Conservation (phyloP, 2,329 filamentous ascomycete genomes). For the Fusarium cyanostomum region DNA sequence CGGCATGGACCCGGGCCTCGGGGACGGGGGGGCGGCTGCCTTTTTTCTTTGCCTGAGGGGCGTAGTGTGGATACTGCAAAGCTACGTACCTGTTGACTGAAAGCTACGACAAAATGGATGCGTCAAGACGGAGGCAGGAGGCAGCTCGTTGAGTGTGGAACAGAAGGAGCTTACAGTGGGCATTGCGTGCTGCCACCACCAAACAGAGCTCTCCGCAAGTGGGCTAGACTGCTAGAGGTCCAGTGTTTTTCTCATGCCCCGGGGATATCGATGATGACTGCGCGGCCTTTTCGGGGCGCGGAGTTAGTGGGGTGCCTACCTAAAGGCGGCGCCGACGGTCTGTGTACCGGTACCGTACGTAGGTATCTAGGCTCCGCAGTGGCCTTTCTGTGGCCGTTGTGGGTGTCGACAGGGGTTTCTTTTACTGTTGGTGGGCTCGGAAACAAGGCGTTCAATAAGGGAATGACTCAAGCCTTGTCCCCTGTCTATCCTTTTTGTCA, state of each 20-base stretch:
- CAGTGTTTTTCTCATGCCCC: not conserved
- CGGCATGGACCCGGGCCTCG: conserved; percentile 32
- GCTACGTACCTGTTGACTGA: conserved; percentile 26
- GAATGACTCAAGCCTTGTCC: conserved; percentile 41
- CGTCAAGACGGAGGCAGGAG: conserved; percentile 33
- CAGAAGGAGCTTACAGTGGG: conserved; percentile 8
- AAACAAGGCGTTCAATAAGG: conserved; percentile 23
- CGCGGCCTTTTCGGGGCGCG: conserved; percentile 34
- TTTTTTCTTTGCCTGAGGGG: conserved; percentile 45
- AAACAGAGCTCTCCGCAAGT: conserved; percentile 18
- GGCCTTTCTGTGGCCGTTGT: conserved; percentile 15
- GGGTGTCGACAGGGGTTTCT: conserved; percentile 35
- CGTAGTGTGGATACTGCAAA: conserved; percentile 24
- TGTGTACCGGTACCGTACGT: not conserved
- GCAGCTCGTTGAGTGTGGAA: conserved; percentile 32
- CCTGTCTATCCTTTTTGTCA: conserved; percentile 7
- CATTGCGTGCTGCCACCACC: conserved; percentile 4
- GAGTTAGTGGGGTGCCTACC: conserved; percentile 32
- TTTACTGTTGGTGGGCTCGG: conserved; percentile 32
- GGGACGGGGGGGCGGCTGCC: conserved; percentile 42
- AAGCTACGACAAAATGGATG: conserved; percentile 16
- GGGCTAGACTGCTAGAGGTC: not conserved
- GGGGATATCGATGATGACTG: conserved; percentile 25
- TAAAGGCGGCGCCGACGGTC: conserved; percentile 13
- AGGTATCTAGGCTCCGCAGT: conserved; percentile 18